Evolutionary conservation across 164 flowering plant genomes (phyloP), one percentile per base, ranked within the genome.

Genomic region (Magnolia kwangsiensis): DNA sequence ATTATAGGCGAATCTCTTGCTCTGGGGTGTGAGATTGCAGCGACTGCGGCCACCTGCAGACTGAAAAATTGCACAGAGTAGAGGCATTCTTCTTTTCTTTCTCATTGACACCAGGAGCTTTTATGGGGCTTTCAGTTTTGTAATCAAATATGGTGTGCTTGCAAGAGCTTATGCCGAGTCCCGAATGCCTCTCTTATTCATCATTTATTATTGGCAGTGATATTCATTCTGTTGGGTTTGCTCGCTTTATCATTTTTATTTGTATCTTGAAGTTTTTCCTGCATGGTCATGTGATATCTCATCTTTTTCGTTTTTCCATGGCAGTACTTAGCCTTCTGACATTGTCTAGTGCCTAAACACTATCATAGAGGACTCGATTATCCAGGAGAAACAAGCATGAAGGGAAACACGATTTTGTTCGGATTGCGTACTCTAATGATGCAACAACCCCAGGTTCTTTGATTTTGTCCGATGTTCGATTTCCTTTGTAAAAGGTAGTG

Each of bases 81-180:
- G 72, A 69, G 76, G 49, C 20, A 69, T 63, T 51, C 31, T 23
- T 18, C 11, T 55, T 31, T 55, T 55, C 13, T n/a, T 74, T 51
- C 75, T 74, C 66, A 20, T 29, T 49, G 21, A 51, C 71, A 64
- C 51, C 61, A 69, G 64, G 66, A 29, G 74, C 77, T 69, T 69
- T 27, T 61, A 59, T 27, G 29, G 70, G 50, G 77, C 71, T 63
- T 55, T 27, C 73, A 78, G 61, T 78, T 74, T 63, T 78, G 77
- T 51, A 74, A 37, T 21, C 31, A 20, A 70, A 71, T 31, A 63
- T 74, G 49, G 61, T 55, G 61, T 55, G 61, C 61, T 55, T 55
- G 61, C 61, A 55, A 55, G 13, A 11, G 13, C 61, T 55, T 16
- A 9, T 55, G 18, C 45, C 7, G 45, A 63, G n/a, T 21, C 21